Conservation (phyloP, 2,329 filamentous ascomycete genomes). For the Fusarium decemcellulare region DNA sequence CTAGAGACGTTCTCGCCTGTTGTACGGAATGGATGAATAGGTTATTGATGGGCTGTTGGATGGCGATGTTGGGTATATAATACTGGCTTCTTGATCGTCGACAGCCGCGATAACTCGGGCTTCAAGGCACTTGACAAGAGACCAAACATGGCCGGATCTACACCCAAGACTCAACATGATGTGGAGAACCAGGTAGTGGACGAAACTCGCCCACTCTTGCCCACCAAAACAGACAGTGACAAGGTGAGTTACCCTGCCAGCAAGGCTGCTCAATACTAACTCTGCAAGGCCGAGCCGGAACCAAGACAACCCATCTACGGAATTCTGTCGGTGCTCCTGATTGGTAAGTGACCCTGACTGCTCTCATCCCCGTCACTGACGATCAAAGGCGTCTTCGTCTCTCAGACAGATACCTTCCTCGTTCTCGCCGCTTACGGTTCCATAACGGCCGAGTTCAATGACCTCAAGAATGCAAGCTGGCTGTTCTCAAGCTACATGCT, state of each 20-base stretch:
- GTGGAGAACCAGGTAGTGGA: not conserved
- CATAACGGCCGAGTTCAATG: slow-evolving; percentile 20
- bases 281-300: not conserved
- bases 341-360: not conserved
- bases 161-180: not conserved
- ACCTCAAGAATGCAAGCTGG: slow-evolving; percentile 18
- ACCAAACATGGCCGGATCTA: not conserved
- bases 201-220: not conserved
- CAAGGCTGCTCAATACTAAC: not conserved
- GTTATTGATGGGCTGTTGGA: not conserved
- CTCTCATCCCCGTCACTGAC: not conserved
- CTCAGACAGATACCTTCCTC: slow-evolving; percentile 23
- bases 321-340: not conserved
- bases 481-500: slow-evolving; percentile 16
- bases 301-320: not conserved
- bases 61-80: not conserved
- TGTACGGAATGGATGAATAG: not conserved
- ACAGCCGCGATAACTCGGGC: too few species aligned
- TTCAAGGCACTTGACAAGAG: not conserved
- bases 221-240: not conserved
- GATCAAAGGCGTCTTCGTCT: slow-evolving; percentile 18
- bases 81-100: not conserved
- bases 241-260: not conserved
- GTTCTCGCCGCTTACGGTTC: slow-evolving; percentile 20
- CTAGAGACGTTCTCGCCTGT: not conserved